These are phyloP conservation scores for Pezicula rhizophila DNA, from an alignment of 2,329 filamentous ascomycete genomes.

Conservation along the genomic window DNA sequence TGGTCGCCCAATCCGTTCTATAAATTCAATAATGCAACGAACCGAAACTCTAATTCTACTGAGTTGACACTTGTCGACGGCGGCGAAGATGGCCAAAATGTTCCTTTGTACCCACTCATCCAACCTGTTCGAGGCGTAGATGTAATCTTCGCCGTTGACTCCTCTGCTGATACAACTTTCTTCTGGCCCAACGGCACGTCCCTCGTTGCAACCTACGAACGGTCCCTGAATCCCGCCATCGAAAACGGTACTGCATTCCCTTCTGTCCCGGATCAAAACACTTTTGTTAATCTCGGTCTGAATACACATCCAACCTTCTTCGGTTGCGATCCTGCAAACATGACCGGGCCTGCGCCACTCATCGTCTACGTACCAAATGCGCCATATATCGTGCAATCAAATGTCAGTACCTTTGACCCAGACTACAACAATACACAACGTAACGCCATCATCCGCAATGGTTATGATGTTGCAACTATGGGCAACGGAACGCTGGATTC, in stretches of 20 bases:
- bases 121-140: constrained; percentile 68
- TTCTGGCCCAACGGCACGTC: constrained; percentile 75
- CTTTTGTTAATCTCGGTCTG: constrained; percentile 70
- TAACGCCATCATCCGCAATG: constrained; percentile 78
- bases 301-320: constrained; percentile 76
- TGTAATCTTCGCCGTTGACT: constrained; percentile 76
- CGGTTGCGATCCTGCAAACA: constrained; percentile 65
- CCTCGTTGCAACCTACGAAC: constrained; percentile 67
- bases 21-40: constrained; percentile 52
- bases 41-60: constrained; percentile 45
- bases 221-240: constrained; percentile 50
- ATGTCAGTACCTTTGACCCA: constrained; percentile 71
- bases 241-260: constrained; percentile 68
- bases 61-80: constrained; percentile 71
- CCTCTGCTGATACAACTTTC: constrained; percentile 63
- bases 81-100: constrained; percentile 71
- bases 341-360: constrained; percentile 53
- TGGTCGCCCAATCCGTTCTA: constrained; percentile 74
- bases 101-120: constrained; percentile 72
- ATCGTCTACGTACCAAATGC: constrained; percentile 85
- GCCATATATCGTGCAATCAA: constrained; percentile 71
- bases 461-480: constrained; percentile 76
- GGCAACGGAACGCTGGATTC: constrained; percentile 70
- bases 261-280: constrained; percentile 65
- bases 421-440: constrained; percentile 60